Evolutionary conservation across 768 basidiomycete species (phyloP), one percentile per base, ranked within the genome.

Genomic region (Mycena indigotica): DNA sequence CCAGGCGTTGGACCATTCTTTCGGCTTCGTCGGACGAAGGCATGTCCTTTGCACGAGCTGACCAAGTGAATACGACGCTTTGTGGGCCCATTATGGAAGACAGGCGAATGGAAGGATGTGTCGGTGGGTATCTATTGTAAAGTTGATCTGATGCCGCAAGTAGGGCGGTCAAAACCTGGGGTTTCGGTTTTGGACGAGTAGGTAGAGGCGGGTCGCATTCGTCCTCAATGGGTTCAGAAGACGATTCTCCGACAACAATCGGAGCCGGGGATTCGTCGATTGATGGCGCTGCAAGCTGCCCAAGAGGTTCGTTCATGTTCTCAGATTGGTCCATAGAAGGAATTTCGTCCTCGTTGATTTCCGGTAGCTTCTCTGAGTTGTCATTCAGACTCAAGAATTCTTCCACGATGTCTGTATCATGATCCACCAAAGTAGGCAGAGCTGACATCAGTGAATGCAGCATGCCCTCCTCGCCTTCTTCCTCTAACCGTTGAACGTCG

Each of bases 31-130:
- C 73, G 62, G 86, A 85, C 6, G 70, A 63, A 0, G 81, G 83
- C 40, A 83, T 69, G n/a, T 71, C 69, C 0, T 69, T 50, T 2
- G 68, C 64, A 25, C 72, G 68, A 63, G 85, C 81, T 17, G 80
- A 82, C 90, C 90, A 93, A 8, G 91, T 92, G 68, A 80, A 83
- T 50, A 91, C 75, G 32, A 83, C 88, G 65, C 89, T 91, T 64
- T 88, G 85, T 1, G 88, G 89, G 8, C 91, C 91, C 81, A 93
- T 84, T 48, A 89, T 89, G 26, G 76, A 73, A 5, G 79, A 71
- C 16, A 90, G 73, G 3, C 62, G 67, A 13, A 93, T 73, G 0
- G 69, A 73, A 10, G 85, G 79, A 51, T 87, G 80, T 1, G 78
- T 74, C 2, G 88, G 87, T 3, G 89, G 88, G 68, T 80, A 87